These are phyloP conservation scores for Acer campestre DNA, from an alignment of 345 rosid genomes.

Conservation along the genomic window DNA sequence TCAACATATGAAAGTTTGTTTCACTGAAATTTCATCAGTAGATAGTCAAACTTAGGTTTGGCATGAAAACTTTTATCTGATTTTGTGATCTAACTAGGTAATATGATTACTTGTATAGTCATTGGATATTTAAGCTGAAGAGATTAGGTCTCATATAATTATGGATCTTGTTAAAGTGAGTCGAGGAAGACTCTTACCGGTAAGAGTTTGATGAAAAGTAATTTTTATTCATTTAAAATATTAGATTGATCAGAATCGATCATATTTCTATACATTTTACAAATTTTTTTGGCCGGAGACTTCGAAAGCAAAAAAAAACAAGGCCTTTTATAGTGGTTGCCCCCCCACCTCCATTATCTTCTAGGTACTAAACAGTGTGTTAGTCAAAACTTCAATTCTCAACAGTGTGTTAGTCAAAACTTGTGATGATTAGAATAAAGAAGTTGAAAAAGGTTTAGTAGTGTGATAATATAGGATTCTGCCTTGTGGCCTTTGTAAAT, in stretches of 20 bases:
- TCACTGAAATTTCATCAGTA: neutral
- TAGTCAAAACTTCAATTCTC: constrained; percentile 6
- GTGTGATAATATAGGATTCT: too few relatives aligned
- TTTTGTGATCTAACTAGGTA: neutral
- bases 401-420: neutral
- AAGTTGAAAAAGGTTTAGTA: neutral
- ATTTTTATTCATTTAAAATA: too few relatives aligned
- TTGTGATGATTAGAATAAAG: constrained; percentile 5
- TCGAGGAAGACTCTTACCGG: neutral
- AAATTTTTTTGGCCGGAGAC: too few relatives aligned
- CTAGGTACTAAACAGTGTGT: neutral
- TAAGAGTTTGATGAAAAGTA: neutral
- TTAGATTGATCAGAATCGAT: too few relatives aligned
- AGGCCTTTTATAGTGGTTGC: neutral
- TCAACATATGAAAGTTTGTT: neutral
- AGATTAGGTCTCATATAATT: neutral
- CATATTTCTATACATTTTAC: too few relatives aligned
- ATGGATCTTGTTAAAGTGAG: neutral
- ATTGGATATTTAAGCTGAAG: neutral
- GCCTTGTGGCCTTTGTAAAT: neutral
- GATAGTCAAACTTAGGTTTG: neutral
- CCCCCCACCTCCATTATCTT: constrained; percentile 5
- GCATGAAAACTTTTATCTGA: neutral
- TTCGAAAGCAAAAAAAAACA: neutral
- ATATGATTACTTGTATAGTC: neutral